These are phyloP conservation scores for Penicillium maclennaniae DNA, from an alignment of 495 filamentous ascomycete species.

Conservation along the genomic window DNA sequence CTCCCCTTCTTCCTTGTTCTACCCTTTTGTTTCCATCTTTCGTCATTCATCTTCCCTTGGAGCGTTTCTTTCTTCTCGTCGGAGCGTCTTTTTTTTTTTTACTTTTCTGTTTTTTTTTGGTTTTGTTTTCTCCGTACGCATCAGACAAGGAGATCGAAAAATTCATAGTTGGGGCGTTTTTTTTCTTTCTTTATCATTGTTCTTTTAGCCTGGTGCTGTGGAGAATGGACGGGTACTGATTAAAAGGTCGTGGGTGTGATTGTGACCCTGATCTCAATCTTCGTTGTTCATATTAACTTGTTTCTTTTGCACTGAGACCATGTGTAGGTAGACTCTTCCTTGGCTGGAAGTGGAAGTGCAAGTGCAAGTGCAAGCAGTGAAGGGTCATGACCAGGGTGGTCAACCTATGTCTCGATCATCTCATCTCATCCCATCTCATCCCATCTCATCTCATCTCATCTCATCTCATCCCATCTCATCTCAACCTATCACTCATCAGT, in stretches of 20 bases:
- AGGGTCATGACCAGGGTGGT: too few species aligned
- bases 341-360: background rate
- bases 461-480: background rate
- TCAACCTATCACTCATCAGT: background rate
- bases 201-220: background rate
- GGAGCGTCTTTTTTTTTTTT: background rate
- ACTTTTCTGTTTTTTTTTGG: background rate
- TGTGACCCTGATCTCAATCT: background rate
- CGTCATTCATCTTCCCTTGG: too few species aligned
- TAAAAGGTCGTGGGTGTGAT: background rate
- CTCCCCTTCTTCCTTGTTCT: too few species aligned
- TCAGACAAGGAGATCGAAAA: constrained; percentile 12
- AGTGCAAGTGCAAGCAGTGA: too few species aligned
- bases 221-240: too few species aligned
- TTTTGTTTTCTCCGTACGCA: constrained; percentile 4
- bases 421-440: background rate
- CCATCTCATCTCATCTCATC: background rate
- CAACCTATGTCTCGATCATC: background rate
- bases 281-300: background rate
- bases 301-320: background rate
- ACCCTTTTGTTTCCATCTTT: too few species aligned
- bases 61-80: background rate
- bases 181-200: constrained; percentile 6
- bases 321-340: background rate
- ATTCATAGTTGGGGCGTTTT: constrained; percentile 28